Conservation (phyloP, 345 rosid genomes). For the Raphanus raphanistrum region DNA sequence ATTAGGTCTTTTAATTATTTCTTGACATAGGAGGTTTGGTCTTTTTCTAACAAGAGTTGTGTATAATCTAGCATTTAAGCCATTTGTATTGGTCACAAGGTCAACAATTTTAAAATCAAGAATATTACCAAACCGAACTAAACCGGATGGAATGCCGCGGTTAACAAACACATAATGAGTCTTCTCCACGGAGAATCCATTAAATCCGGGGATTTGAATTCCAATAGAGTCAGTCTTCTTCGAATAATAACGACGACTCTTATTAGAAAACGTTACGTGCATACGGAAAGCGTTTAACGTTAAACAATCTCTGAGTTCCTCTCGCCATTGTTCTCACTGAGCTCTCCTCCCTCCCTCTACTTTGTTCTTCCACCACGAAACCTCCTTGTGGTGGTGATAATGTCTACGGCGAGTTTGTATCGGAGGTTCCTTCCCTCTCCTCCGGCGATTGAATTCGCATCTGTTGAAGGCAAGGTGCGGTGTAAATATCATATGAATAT, state of each 20-base stretch:
- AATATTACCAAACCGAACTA: background rate
- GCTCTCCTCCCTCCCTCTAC: background rate
- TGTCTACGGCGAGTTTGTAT: constrained; percentile 77
- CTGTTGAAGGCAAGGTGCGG: constrained; percentile 72
- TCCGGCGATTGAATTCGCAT: constrained; percentile 80
- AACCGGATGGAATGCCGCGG: constrained; percentile 5
- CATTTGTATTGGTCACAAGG: background rate
- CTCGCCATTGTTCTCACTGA: constrained; percentile 11
- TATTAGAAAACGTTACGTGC: background rate
- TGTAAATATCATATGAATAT: background rate
- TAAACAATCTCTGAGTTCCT: background rate
- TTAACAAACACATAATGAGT: background rate
- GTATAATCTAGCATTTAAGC: background rate
- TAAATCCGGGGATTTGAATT: background rate
- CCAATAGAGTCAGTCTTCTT: background rate
- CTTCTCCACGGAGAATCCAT: background rate
- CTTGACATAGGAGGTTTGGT: background rate
- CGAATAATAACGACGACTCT: constrained; percentile 16
- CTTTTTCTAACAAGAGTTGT: background rate
- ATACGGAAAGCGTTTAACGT: background rate
- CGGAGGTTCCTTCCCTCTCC: constrained; percentile 67
- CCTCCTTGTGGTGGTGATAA: constrained; percentile 6
- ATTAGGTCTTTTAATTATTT: background rate
- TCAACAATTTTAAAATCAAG: background rate
- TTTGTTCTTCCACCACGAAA: background rate